Conservation (phyloP, 2,329 filamentous ascomycete species). For the Pleurostoma richardsiae region DNA sequence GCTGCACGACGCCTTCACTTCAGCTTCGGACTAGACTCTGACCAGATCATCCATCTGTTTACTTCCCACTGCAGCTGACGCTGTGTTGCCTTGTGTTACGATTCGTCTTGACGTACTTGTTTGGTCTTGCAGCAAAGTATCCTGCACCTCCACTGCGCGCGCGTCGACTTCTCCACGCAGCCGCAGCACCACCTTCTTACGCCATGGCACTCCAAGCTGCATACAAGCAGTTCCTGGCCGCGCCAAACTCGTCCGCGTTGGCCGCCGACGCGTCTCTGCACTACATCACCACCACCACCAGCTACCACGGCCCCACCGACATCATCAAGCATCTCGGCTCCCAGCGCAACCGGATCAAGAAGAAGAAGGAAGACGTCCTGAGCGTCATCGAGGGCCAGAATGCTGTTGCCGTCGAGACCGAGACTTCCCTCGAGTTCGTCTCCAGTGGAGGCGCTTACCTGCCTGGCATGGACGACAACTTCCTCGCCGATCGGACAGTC, state of each 20-base stretch:
- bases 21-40: too few species aligned
- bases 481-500: conserved; percentile 76
- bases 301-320: conserved; percentile 63
- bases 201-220: conserved; percentile 44
- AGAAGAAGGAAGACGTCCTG: conserved; percentile 75
- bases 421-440: conserved; percentile 78
- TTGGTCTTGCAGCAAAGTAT: too few species aligned
- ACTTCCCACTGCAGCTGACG: too few species aligned
- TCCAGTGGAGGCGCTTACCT: conserved; percentile 81
- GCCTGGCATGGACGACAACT: conserved; percentile 89
- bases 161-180: too few species aligned
- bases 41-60: too few species aligned
- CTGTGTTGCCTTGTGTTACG: too few species aligned
- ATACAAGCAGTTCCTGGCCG: conserved; percentile 69
- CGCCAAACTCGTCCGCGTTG: conserved; percentile 59
- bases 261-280: conserved; percentile 65
- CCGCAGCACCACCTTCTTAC: not conserved
- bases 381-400: conserved; percentile 66
- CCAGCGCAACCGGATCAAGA: conserved; percentile 70
- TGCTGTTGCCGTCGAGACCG: conserved; percentile 70
- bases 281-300: conserved; percentile 86
- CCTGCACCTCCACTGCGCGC: too few species aligned
- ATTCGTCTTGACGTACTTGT: too few species aligned
- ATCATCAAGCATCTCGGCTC: conserved; percentile 78
- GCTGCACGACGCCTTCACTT: too few species aligned